A percentile compares a stretch with the other conserved stretches of the same genome.
These are phyloP conservation scores for Aspergillus fumigatus DNA, from an alignment of 2,329 filamentous ascomycete genomes.

Conservation along the genomic window DNA sequence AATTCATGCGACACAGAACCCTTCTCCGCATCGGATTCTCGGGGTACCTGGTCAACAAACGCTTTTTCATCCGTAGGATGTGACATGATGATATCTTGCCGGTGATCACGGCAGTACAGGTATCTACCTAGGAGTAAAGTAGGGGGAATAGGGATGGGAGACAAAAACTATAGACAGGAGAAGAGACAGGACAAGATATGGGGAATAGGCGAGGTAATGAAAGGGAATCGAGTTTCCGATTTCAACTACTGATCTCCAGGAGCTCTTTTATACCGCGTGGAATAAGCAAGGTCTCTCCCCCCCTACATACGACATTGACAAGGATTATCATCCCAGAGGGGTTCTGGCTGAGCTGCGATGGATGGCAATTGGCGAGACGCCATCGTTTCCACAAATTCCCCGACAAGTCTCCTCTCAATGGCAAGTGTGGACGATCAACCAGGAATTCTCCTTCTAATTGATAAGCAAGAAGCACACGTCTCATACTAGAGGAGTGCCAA, in stretches of 20 bases:
- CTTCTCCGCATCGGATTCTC: conserved; percentile 19
- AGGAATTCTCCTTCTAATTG: neutral
- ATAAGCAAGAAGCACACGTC: neutral
- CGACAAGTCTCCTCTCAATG: neutral
- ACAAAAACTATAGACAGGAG: neutral
- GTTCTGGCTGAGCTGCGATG: neutral
- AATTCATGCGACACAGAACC: conserved; percentile 1
- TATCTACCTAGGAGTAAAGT: neutral
- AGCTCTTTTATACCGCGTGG: neutral
- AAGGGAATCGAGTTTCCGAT: neutral
- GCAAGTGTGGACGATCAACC: too few relatives aligned
- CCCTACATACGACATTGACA: neutral
- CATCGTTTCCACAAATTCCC: neutral
- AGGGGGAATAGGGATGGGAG: neutral
- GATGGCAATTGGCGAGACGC: too few relatives aligned
- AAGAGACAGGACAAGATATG: neutral
- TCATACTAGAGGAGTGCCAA: neutral
- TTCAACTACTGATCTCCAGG: neutral
- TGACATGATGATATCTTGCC: conserved; percentile 6
- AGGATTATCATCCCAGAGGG: neutral
- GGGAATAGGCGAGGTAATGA: neutral
- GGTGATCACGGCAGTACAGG: neutral
- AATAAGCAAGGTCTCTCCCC: neutral
- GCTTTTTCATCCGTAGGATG: conserved; percentile 9
- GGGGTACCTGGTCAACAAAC: conserved; percentile 7